phyloP scores from a whole-genome alignment of 1,139 yeast species.

The Yamadazyma triangularis region DNA sequence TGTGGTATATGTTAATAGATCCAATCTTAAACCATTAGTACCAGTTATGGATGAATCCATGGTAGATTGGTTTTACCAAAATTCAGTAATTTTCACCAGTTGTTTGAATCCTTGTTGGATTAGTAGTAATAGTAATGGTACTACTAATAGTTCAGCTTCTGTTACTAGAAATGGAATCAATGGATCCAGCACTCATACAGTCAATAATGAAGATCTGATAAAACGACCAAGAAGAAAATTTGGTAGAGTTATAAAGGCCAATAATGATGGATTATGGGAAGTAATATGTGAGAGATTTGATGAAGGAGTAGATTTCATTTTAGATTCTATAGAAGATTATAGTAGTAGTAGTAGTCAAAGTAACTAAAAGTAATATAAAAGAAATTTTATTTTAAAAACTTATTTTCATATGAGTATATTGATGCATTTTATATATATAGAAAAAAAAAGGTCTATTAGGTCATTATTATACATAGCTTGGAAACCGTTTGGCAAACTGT shows the following conservation, averaged over 20 bases:
- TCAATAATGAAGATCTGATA: slow-evolving; percentile 22
- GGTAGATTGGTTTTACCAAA: slow-evolving; percentile 88
- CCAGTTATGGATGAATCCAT: slow-evolving; percentile 86
- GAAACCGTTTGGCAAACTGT: slow-evolving; percentile 50
- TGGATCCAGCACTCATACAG: slow-evolving; percentile 3
- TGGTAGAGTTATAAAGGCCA: slow-evolving; percentile 79
- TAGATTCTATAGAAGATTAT: slow-evolving; percentile 65
- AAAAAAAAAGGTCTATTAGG: too few relatives aligned
- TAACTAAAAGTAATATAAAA: slow-evolving; percentile 4
- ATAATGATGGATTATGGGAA: slow-evolving; percentile 69
- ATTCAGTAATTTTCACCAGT: slow-evolving; percentile 79
- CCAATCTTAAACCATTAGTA: slow-evolving; percentile 67
- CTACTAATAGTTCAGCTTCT: slow-evolving; percentile 15
- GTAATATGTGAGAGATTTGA: slow-evolving; percentile 78
- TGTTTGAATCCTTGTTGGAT: slow-evolving; percentile 78
- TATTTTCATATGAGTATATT: neutral
- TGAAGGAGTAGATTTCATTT: slow-evolving; percentile 77
- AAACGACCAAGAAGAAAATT: slow-evolving; percentile 85
- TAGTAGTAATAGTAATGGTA: slow-evolving; percentile 16
- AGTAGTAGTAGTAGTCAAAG: slow-evolving; percentile 22
- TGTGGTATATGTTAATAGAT: slow-evolving; percentile 64
- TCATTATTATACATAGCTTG: slow-evolving; percentile 50
- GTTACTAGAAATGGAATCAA: slow-evolving; percentile 15
- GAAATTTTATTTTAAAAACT: neutral
- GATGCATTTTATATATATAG: slow-evolving; percentile 1